Evolutionary conservation across 1,284 basidiomycete species (phyloP).

Genomic region (Termitomyces sp.): DNA sequence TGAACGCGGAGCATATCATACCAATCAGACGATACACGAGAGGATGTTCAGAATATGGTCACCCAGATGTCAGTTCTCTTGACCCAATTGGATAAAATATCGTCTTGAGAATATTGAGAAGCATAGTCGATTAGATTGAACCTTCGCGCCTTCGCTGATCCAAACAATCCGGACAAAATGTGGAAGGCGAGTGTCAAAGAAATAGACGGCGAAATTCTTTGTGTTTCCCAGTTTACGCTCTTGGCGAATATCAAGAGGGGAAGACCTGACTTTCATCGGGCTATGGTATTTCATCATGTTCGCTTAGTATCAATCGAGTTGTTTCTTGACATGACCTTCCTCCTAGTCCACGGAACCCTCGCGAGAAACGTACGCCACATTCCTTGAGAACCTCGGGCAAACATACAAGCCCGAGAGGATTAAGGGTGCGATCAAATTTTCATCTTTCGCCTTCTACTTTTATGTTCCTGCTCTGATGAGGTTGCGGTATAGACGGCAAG

Average conservation of each 20-base stretch:
- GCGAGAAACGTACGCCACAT: slow-evolving; percentile 65
- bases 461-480: neutral
- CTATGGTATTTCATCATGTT: slow-evolving; percentile 60
- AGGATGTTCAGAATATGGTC: slow-evolving; percentile 10
- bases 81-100: neutral
- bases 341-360: slow-evolving; percentile 60
- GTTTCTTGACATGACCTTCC: neutral
- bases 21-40: slow-evolving; percentile 10
- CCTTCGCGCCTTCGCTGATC: slow-evolving; percentile 70
- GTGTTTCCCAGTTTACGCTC: slow-evolving; percentile 89
- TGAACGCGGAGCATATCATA: neutral
- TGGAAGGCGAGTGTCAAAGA: slow-evolving; percentile 86
- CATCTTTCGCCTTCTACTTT: neutral
- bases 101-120: neutral
- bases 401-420: slow-evolving; percentile 72
- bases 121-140: slow-evolving; percentile 44
- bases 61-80: slow-evolving; percentile 16
- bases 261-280: slow-evolving; percentile 86
- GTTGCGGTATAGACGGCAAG: slow-evolving; percentile 60
- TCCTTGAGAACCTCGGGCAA: slow-evolving; percentile 62
- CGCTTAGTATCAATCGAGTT: neutral
- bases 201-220: slow-evolving; percentile 80
- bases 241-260: slow-evolving; percentile 85
- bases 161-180: slow-evolving; percentile 47
- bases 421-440: slow-evolving; percentile 49